Conservation (phyloP, 331 rosid species). For the Cucumis variabilis region DNA sequence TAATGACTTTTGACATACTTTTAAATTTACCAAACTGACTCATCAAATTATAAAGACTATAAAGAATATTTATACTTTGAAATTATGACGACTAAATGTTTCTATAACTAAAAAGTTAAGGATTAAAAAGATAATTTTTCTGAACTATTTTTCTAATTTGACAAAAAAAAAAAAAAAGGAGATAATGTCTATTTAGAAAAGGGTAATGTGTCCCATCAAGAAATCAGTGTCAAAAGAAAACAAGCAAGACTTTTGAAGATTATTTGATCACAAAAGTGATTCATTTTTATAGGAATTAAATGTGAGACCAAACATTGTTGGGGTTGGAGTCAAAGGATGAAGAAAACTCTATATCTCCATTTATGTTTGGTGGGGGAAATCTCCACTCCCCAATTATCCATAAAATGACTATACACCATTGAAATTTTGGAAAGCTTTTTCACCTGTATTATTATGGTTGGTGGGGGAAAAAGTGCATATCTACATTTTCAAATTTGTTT, state of each 20-base stretch:
- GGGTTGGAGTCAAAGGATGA: background rate
- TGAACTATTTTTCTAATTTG: too few species aligned
- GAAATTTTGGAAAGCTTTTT: background rate
- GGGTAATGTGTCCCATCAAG: background rate
- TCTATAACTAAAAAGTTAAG: too few species aligned
- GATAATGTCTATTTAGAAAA: background rate
- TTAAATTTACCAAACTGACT: too few species aligned
- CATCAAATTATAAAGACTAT: too few species aligned
- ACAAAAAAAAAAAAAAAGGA: too few species aligned
- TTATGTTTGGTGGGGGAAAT: slow-evolving; percentile 9
- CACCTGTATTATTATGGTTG: background rate
- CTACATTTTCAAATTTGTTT: too few species aligned
- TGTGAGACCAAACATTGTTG: background rate
- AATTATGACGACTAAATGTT: too few species aligned
- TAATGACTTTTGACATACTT: too few species aligned
- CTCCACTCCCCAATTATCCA: background rate
- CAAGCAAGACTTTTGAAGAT: background rate
- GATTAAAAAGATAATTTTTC: too few species aligned
- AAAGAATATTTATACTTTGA: too few species aligned
- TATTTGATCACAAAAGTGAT: background rate
- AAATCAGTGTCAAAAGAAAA: background rate
- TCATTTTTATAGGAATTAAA: background rate
- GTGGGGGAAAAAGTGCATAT: background rate
- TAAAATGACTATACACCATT: background rate
- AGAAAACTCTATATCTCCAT: background rate